These are phyloP conservation scores for Aspergillus pseudoviridinutans DNA, from an alignment of 2,329 filamentous ascomycete species.

Conservation along the genomic window DNA sequence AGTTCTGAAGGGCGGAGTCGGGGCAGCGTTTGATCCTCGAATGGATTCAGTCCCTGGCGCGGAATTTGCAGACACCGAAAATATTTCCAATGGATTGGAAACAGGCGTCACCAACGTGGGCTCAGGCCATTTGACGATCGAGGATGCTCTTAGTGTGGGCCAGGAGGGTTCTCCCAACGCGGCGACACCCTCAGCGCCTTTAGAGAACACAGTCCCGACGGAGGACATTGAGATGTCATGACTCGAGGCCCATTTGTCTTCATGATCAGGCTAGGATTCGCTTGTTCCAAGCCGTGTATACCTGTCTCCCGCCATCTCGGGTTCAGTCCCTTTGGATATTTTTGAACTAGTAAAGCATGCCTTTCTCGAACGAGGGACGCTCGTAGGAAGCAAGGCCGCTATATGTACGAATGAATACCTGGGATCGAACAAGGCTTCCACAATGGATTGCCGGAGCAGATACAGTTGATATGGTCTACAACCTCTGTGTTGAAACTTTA, in stretches of 20 bases:
- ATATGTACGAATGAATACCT: not conserved
- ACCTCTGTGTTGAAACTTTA: not conserved
- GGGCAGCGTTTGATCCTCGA: slow-evolving; percentile 26
- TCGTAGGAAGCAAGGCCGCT: not conserved
- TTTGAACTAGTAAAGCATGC: not conserved
- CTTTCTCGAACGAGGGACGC: not conserved
- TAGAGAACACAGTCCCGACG: slow-evolving; percentile 15
- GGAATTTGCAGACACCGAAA: slow-evolving; percentile 5
- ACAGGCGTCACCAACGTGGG: slow-evolving; percentile 13
- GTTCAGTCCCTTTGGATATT: not conserved
- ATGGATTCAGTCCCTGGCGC: slow-evolving; percentile 8
- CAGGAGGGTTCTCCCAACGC: slow-evolving; percentile 19
- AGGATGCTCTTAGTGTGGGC: slow-evolving; percentile 23
- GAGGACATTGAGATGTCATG: slow-evolving; percentile 31
- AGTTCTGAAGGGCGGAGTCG: slow-evolving; percentile 29
- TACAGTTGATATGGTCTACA: not conserved
- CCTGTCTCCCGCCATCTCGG: not conserved
- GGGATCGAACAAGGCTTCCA: no score
- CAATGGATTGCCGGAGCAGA: no score
- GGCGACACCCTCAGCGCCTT: slow-evolving; percentile 11
- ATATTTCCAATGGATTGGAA: slow-evolving; percentile 16
- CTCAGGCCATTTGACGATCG: slow-evolving; percentile 12
- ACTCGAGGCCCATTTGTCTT: not conserved
- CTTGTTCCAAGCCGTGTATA: not conserved
- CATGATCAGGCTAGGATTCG: not conserved